Conservation (phyloP, 768 basidiomycete genomes). For the Amanita muscaria region DNA sequence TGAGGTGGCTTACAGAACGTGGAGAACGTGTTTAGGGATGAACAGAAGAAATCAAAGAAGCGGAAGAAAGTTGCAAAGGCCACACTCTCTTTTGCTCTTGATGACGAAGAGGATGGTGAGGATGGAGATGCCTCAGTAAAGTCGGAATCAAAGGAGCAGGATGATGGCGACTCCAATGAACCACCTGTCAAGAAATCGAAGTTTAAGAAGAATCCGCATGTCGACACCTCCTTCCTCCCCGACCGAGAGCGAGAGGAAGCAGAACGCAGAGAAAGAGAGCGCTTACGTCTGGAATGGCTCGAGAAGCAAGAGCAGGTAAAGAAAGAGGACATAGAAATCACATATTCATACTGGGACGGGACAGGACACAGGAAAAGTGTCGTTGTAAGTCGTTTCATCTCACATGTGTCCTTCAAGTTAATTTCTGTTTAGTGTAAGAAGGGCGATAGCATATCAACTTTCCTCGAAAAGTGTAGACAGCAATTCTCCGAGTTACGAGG, state of each 20-base stretch:
- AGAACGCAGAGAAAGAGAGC: conserved; percentile 83
- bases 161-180: conserved; percentile 23
- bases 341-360: conserved; percentile 98
- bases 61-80: conserved; percentile 85
- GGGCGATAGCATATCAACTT: conserved; percentile 78
- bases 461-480: conserved; percentile 87
- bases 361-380: conserved; percentile 94
- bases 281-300: conserved; percentile 87
- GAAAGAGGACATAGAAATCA: conserved; percentile 76
- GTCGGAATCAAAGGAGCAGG: conserved; percentile 28
- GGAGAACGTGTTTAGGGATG: conserved; percentile 85
- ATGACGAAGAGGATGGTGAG: conserved; percentile 51
- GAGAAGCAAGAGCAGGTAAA: conserved; percentile 54
- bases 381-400: conserved; percentile 42
- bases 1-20: conserved; percentile 60
- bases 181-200: conserved; percentile 63
- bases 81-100: conserved; percentile 85
- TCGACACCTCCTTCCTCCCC: conserved; percentile 96
- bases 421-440: conserved; percentile 76
- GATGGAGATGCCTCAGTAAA: conserved; percentile 22
- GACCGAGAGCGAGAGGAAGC: conserved; percentile 95
- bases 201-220: conserved; percentile 90
- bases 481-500: conserved; percentile 91
- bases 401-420: not conserved
- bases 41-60: conserved; percentile 82